Base-by-base conservation (phyloP, 768 basidiomycete species). In the Termitomyces sp. region DNA sequence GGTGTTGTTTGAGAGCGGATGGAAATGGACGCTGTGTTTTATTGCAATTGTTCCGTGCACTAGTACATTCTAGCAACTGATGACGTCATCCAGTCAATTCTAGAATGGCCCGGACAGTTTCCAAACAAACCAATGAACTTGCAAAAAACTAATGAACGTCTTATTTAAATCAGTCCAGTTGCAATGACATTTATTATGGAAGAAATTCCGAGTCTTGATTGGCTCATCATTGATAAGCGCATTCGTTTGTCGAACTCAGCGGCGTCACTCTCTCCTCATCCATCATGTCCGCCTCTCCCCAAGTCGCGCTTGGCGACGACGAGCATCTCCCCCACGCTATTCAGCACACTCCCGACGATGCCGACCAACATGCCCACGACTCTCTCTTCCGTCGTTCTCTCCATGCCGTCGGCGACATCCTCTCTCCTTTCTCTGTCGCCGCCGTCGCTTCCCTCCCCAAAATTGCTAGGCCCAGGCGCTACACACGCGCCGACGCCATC, bases 401-500 rank as follows among this genome's bases (percentile, higher is more conserved):
- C 82, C 78, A 85, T 49, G 79, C 78, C 1, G 78, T 88, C 66
- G 68, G 78, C 19, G 83, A 84, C 49, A 53, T 81, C 14, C 65
- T 85, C 47, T 75, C 76, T 2, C 91, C 91, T 0, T 91, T 92
- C 70, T 90, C 90, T 1, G 72, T 83, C 1, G 70, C 81, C 0
- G 89, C 89, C 0, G 70, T 83, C 3, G 75, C 78, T 5, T 69
- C 74, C 1, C 73, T 83, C 14, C 81, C 81, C 5, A 68, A 69
- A 40, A 62, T 76, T 10, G 64, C 66, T 30, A 68, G 80, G 5
- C 81, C 80, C 3, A 67, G 60, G 12, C 72, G 78, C 3, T 89
- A 91, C 65, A 80, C 81, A 8, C 84, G 91, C 40, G 78, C 85
- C 7, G 89, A 93, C 67, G 78, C 79, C 60, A 89, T 91, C 42